These are phyloP conservation scores for Aspergillus neotritici DNA, from an alignment of 2,329 filamentous ascomycete genomes.

Conservation along the genomic window DNA sequence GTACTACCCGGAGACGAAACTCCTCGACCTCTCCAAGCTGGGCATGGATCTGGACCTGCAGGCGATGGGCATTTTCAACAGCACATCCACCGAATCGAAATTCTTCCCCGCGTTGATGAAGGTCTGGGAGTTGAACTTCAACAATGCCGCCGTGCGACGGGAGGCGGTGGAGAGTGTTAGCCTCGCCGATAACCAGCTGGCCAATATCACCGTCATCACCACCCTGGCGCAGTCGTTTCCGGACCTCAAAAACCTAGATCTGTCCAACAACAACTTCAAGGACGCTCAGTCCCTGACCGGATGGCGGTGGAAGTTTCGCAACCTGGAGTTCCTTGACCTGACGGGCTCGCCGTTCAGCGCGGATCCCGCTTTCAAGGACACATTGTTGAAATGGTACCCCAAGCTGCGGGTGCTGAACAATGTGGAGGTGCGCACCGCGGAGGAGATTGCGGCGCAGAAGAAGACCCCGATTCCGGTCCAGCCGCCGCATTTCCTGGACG, in stretches of 20 bases:
- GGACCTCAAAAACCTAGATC: slow-evolving; percentile 78
- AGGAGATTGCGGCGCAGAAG: slow-evolving; percentile 58
- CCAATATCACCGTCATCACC: slow-evolving; percentile 66
- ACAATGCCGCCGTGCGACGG: slow-evolving; percentile 63
- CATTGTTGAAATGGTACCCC: slow-evolving; percentile 76
- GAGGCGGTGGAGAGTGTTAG: slow-evolving; percentile 77
- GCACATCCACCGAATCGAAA: slow-evolving; percentile 67
- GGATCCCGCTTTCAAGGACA: slow-evolving; percentile 57
- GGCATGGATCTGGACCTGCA: slow-evolving; percentile 66
- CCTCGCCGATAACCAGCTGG: slow-evolving; percentile 72
- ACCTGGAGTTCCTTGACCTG: slow-evolving; percentile 75
- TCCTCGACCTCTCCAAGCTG: slow-evolving; percentile 77
- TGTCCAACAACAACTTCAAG: slow-evolving; percentile 75
- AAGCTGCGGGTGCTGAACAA: slow-evolving; percentile 72
- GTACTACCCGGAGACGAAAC: slow-evolving; percentile 65
- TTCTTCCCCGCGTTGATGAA: slow-evolving; percentile 90
- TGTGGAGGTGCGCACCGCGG: slow-evolving; percentile 64
- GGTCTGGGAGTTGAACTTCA: slow-evolving; percentile 73
- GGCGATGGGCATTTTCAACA: slow-evolving; percentile 69
- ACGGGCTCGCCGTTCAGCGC: slow-evolving; percentile 68
- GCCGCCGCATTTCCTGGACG: slow-evolving; percentile 67
- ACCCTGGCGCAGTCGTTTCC: slow-evolving; percentile 73
- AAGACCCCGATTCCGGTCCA: slow-evolving; percentile 57
- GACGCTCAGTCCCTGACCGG: slow-evolving; percentile 61
- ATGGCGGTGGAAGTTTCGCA: slow-evolving; percentile 74